A percentile compares a stretch with the other conserved stretches of the same genome.
phyloP scores from a whole-genome alignment of 2,329 filamentous ascomycete genomes.

The Cercospora beticola region DNA sequence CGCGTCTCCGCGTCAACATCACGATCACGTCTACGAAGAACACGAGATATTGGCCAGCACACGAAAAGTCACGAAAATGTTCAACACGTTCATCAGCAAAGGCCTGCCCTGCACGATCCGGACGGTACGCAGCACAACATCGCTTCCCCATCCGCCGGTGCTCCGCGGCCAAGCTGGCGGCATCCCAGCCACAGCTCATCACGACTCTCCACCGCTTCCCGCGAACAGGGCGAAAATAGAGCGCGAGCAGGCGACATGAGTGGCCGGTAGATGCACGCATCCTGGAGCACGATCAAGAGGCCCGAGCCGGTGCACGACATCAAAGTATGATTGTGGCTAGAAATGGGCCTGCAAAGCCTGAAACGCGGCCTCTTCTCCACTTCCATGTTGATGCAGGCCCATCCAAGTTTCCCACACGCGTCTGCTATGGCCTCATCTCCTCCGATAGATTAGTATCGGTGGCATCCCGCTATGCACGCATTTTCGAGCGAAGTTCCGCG shows the following conservation, averaged over 20 bases:
- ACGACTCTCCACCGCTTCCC: conserved; percentile 4
- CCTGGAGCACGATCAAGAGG: conserved; percentile 1
- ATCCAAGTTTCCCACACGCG: conserved; percentile 19
- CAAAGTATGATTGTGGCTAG: not conserved
- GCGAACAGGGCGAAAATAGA: conserved; percentile 2
- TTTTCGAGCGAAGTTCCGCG: not conserved
- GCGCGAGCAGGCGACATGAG: conserved; percentile 1
- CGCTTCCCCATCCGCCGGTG: not conserved
- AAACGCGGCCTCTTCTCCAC: conserved; percentile 19
- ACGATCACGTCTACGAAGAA: not conserved
- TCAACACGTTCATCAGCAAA: not conserved
- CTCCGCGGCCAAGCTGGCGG: conserved; percentile 1
- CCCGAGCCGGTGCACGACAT: conserved; percentile 3
- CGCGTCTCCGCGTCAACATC: not conserved
- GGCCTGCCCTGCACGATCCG: not conserved
- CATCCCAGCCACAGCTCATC: not conserved
- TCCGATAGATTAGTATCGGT: conserved; percentile 14
- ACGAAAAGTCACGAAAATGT: not conserved
- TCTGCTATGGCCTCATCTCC: conserved; percentile 19
- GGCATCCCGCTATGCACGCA: not conserved
- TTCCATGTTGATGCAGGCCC: conserved; percentile 18
- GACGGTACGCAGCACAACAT: not conserved
- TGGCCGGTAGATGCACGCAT: not conserved
- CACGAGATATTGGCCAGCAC: not conserved
- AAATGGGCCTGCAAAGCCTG: conserved; percentile 9